A percentile compares a stretch with the other conserved stretches of the same genome.
Conservation (phyloP, 805 yeast genomes). For the Wickerhamomyces hampshirensis region DNA sequence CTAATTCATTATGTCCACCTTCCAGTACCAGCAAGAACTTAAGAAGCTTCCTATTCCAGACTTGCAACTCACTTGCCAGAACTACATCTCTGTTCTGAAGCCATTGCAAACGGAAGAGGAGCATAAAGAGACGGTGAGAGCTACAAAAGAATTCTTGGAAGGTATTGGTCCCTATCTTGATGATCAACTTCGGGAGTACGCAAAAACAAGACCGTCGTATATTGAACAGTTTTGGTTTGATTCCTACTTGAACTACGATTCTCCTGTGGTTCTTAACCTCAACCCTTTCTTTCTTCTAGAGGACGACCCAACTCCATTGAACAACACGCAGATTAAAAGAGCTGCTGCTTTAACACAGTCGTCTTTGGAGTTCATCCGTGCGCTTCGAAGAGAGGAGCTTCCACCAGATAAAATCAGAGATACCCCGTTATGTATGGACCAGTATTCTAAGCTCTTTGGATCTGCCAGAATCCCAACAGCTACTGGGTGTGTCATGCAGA, state of each 20-base stretch:
- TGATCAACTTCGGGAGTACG: conserved; percentile 54
- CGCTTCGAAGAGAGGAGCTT: conserved; percentile 68
- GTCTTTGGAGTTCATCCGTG: conserved; percentile 73
- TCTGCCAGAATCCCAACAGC: conserved; percentile 81
- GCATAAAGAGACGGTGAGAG: conserved; percentile 52
- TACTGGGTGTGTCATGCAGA: conserved; percentile 81
- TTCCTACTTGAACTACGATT: conserved; percentile 80
- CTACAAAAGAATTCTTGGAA: conserved; percentile 53
- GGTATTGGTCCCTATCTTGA: conserved; percentile 57
- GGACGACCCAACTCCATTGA: conserved; percentile 73
- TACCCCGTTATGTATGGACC: conserved; percentile 84
- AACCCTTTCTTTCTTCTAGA: conserved; percentile 88
- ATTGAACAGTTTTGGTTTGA: conserved; percentile 96
- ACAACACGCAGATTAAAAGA: conserved; percentile 58
- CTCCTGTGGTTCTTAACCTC: conserved; percentile 85
- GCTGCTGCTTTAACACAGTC: conserved; percentile 78
- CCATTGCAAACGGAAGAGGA: conserved; percentile 82
- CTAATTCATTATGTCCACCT: conserved; percentile 34
- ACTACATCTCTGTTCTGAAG: conserved; percentile 60
- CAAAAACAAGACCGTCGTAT: conserved; percentile 64
- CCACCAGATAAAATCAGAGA: conserved; percentile 56
- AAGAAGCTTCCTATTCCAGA: conserved; percentile 78
- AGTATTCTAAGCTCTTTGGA: conserved; percentile 81
- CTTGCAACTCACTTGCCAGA: conserved; percentile 57
- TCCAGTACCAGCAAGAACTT: conserved; percentile 52